Conservation (phyloP, 139 green algal genomes). For the Spirogloea muscicola region DNA sequence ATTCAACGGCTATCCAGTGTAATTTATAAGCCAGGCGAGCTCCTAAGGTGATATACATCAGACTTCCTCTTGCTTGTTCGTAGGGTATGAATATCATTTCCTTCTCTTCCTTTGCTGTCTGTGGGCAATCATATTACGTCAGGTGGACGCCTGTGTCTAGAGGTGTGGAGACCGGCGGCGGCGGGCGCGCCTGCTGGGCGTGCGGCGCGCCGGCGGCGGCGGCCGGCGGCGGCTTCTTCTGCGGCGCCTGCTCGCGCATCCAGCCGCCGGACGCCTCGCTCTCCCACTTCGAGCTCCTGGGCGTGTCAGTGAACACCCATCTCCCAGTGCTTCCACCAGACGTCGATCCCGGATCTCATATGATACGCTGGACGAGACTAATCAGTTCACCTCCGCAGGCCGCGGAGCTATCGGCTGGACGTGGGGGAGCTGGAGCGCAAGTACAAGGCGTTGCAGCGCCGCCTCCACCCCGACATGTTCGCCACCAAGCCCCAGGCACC, state of each 20-base stretch:
- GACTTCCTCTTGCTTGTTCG: too few species aligned
- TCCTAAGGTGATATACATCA: too few species aligned
- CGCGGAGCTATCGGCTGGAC: neutral
- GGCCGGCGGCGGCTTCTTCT: neutral
- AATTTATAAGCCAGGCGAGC: too few species aligned
- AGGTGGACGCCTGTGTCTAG: too few species aligned
- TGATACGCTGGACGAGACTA: neutral
- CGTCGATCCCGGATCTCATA: neutral
- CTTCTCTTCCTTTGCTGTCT: too few species aligned
- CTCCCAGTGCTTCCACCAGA: too few species aligned
- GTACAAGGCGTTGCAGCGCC: conserved; percentile 27
- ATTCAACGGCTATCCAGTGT: too few species aligned
- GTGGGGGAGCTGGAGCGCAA: conserved; percentile 6
- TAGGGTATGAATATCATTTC: too few species aligned
- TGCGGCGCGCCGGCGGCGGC: neutral
- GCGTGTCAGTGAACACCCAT: too few species aligned
- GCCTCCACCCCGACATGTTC: conserved; percentile 32
- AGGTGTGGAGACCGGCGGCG: too few species aligned
- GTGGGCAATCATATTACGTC: too few species aligned
- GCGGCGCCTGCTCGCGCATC: neutral
- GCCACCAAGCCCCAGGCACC: conserved; percentile 15
- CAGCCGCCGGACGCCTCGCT: neutral
- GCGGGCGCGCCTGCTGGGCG: neutral
- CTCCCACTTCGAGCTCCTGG: neutral
- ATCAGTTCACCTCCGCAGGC: neutral